phyloP scores from a whole-genome alignment of 805 yeast species.

The Starmerella riodocensis region DNA sequence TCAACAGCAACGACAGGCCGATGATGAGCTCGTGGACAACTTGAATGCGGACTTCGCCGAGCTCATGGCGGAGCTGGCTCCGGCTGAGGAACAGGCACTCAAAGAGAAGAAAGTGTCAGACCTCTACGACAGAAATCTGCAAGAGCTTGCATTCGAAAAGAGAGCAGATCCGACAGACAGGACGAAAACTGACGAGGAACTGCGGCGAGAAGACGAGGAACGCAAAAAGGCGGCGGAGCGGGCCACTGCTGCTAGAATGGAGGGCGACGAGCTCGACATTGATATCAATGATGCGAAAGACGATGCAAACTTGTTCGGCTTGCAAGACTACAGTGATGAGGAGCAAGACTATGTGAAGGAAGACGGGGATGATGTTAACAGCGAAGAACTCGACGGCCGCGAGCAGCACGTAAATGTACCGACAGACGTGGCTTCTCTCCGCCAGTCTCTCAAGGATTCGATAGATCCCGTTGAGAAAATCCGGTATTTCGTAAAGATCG shows the following conservation, averaged over 20 bases:
- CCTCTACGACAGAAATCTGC: constrained; percentile 25
- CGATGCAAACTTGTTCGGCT: constrained; percentile 32
- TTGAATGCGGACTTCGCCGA: constrained; percentile 29
- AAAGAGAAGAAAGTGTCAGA: constrained; percentile 5
- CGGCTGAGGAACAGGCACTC: constrained; percentile 5
- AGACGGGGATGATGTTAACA: constrained; percentile 8
- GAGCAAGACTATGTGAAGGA: constrained; percentile 34
- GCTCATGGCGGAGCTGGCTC: constrained; percentile 23
- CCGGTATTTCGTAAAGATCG: constrained; percentile 41
- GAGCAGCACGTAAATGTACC: constrained; percentile 6
- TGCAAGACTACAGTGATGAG: constrained; percentile 22
- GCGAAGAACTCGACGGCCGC: background rate
- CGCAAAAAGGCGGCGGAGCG: constrained; percentile 25
- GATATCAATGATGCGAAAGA: constrained; percentile 27
- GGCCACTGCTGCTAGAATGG: constrained; percentile 31
- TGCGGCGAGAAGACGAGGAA: constrained; percentile 27
- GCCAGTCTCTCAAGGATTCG: constrained; percentile 3
- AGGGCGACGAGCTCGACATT: constrained; percentile 28
- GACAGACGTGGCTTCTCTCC: background rate
- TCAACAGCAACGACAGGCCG: constrained; percentile 30
- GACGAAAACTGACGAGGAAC: constrained; percentile 33
- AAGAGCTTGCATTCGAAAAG: constrained; percentile 31
- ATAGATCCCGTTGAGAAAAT: constrained; percentile 24
- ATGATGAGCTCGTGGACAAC: constrained; percentile 27
- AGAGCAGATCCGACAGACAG: constrained; percentile 33